These are phyloP conservation scores for Candida krabiensis DNA, from an alignment of 805 yeast genomes.

Conservation along the genomic window DNA sequence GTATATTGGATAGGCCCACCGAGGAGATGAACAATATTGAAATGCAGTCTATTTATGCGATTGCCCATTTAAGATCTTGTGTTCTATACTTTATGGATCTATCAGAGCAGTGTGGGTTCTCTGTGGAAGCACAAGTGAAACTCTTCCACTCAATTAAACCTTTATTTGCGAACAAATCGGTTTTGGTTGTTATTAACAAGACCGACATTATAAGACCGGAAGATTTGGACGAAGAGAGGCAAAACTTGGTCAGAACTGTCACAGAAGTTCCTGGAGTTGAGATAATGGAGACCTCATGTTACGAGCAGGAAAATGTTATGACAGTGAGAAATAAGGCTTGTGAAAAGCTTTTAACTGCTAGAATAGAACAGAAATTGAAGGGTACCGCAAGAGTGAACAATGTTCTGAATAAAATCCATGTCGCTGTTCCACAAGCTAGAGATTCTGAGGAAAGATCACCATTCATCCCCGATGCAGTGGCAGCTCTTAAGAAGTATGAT, in stretches of 20 bases:
- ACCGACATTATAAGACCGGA: slow-evolving; percentile 85
- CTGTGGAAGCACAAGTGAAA: slow-evolving; percentile 95
- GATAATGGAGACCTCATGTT: slow-evolving; percentile 90
- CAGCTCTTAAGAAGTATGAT: slow-evolving; percentile 64
- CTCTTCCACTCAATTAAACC: slow-evolving; percentile 97
- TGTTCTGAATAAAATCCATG: slow-evolving; percentile 93
- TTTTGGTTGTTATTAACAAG: slow-evolving; percentile 93
- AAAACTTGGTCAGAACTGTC: slow-evolving; percentile 66
- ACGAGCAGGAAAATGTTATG: slow-evolving; percentile 93
- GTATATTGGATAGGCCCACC: slow-evolving; percentile 96
- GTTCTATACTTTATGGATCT: slow-evolving; percentile 97
- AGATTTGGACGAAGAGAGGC: slow-evolving; percentile 77
- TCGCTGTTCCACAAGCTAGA: slow-evolving; percentile 84
- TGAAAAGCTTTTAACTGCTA: slow-evolving; percentile 90
- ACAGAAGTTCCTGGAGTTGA: slow-evolving; percentile 77
- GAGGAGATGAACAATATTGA: slow-evolving; percentile 99
- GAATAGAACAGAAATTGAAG: slow-evolving; percentile 95
- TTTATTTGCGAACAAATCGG: slow-evolving; percentile 93
- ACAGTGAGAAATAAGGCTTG: slow-evolving; percentile 95
- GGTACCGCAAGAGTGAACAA: slow-evolving; percentile 85
- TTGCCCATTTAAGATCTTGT: slow-evolving; percentile 96
- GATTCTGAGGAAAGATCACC: slow-evolving; percentile 83
- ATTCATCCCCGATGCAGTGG: slow-evolving; percentile 76
- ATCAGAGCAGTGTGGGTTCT: slow-evolving; percentile 98
- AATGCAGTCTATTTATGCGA: slow-evolving; percentile 98